Percentiles rank a stretch among this genome's conserved stretches.
phyloP scores from a whole-genome alignment of 2,329 filamentous ascomycete species.

The Exserohilum rostratum region DNA sequence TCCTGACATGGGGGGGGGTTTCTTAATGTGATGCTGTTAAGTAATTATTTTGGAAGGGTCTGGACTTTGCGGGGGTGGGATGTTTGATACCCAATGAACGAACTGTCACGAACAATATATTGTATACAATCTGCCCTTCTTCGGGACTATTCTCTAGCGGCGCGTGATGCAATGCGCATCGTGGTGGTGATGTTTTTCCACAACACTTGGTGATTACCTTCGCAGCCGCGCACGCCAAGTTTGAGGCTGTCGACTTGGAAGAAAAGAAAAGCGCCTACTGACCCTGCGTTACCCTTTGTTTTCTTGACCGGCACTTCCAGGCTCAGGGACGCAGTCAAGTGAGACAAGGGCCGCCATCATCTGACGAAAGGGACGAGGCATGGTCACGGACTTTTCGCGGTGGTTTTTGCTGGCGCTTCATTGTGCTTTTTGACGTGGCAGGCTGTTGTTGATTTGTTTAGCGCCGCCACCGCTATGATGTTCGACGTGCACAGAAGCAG shows the following conservation, averaged over 20 bases:
- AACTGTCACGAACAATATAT: neutral
- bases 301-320: neutral
- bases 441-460: constrained; percentile 3
- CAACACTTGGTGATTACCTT: neutral
- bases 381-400: neutral
- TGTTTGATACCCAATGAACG: neutral
- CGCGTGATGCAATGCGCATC: neutral
- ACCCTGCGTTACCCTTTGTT: neutral
- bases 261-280: neutral
- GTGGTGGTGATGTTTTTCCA: neutral
- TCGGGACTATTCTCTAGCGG: neutral
- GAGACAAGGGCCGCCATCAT: neutral
- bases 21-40: neutral
- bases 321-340: neutral
- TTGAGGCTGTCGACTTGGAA: neutral
- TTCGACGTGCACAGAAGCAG: neutral
- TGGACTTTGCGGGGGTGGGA: neutral
- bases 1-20: neutral
- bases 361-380: neutral
- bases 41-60: neutral
- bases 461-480: neutral
- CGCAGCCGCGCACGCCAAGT: neutral
- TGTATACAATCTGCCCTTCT: neutral
- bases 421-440: constrained; percentile 7
- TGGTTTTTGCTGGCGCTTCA: neutral